Percentiles rank a stretch among this genome's conserved stretches.
Evolutionary conservation across 2,329 filamentous ascomycete species (phyloP).

Genomic region (Ascomycota sp.): DNA sequence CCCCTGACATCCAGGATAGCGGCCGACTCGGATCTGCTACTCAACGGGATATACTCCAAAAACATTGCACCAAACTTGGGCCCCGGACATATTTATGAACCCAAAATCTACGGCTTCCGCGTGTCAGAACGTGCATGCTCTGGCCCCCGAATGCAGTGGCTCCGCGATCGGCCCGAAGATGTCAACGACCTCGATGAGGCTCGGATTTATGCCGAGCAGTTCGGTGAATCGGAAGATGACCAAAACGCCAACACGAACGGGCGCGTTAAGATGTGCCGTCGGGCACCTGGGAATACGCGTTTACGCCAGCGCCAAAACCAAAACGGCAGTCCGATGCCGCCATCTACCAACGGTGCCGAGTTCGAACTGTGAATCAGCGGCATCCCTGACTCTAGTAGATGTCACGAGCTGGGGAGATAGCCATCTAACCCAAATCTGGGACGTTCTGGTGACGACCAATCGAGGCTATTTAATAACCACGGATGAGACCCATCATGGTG

Average conservation of each 20-base stretch:
- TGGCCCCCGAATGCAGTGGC: slow-evolving; percentile 92
- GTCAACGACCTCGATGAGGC: slow-evolving; percentile 71
- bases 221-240: slow-evolving; percentile 40
- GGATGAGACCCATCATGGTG: too few relatives aligned
- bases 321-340: slow-evolving; percentile 35
- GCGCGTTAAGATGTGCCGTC: slow-evolving; percentile 19
- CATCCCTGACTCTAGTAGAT: too few relatives aligned
- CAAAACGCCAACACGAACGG: slow-evolving; percentile 28
- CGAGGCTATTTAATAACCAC: too few relatives aligned
- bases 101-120: slow-evolving; percentile 88
- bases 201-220: slow-evolving; percentile 28
- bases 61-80: slow-evolving; percentile 85
- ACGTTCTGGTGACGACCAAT: too few relatives aligned
- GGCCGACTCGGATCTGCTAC: slow-evolving; percentile 27
- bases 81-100: slow-evolving; percentile 68
- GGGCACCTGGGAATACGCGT: slow-evolving; percentile 20
- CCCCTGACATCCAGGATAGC: slow-evolving; percentile 12
- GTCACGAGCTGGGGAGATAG: too few relatives aligned
- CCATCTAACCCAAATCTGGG: too few relatives aligned
- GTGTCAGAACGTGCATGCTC: slow-evolving; percentile 79
- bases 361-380: too few relatives aligned
- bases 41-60: slow-evolving; percentile 72
- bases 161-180: slow-evolving; percentile 64
- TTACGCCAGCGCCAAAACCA: slow-evolving; percentile 23
- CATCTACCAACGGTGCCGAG: slow-evolving; percentile 35